These are phyloP conservation scores for Cyclanthera cordifolia DNA, from an alignment of 306 rosid genomes.

Conservation along the genomic window DNA sequence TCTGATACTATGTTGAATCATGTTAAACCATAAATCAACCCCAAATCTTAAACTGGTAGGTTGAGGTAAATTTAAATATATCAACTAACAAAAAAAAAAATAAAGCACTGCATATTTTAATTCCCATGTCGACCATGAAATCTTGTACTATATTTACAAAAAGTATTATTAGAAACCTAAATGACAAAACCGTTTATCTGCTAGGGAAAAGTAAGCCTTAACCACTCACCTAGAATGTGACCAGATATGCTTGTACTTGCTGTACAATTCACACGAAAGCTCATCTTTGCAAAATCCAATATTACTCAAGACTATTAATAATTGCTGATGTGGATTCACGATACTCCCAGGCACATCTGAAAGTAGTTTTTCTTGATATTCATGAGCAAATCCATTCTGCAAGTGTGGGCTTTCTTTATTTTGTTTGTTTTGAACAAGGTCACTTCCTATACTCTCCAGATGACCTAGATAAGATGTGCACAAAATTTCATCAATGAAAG, in stretches of 20 bases:
- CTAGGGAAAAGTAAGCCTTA: not conserved
- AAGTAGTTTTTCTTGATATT: slow-evolving; percentile 34
- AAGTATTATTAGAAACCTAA: not conserved
- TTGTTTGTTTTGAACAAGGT: slow-evolving; percentile 48
- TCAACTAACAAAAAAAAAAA: no score
- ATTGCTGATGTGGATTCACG: slow-evolving; percentile 59
- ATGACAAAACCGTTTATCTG: not conserved
- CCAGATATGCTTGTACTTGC: slow-evolving; percentile 78
- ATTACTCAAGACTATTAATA: slow-evolving; percentile 80
- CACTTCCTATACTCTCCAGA: slow-evolving; percentile 67
- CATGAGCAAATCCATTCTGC: slow-evolving; percentile 62
- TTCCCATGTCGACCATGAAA: no score
- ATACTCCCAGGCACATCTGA: slow-evolving; percentile 48
- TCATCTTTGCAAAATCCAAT: slow-evolving; percentile 94
- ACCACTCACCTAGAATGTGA: slow-evolving; percentile 57
- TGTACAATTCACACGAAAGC: slow-evolving; percentile 71
- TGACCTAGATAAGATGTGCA: slow-evolving; percentile 40
- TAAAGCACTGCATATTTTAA: not conserved
- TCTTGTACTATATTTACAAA: not conserved
- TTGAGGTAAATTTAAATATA: no score
- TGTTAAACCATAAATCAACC: no score
- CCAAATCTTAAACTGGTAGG: no score
- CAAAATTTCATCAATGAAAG: no score
- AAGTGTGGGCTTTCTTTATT: slow-evolving; percentile 40
- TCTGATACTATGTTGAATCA: no score